Base-by-base conservation (phyloP, 2,329 filamentous ascomycete species). In the Diaporthe capsici region DNA sequence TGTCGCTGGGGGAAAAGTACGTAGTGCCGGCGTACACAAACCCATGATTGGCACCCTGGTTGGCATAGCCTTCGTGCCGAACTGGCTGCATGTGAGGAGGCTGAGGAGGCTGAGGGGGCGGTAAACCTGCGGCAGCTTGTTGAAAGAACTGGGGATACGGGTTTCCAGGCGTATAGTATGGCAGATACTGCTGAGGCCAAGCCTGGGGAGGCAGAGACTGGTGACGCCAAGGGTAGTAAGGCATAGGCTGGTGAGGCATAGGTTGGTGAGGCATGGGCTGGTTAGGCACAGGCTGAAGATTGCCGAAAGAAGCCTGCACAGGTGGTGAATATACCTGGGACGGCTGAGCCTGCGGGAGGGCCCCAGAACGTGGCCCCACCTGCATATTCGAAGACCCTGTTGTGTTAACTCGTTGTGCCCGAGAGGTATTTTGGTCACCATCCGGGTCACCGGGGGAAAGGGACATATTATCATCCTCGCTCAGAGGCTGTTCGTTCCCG, bases 381-480 rank as follows among this genome's bases (percentile, higher is more conserved):
- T 10, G 42, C 28, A 8, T 20, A 17, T n/a, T 10, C 9, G 44
- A 25, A 13, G 67, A 31, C 37, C 9, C 17, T 22, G 37, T 34
- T n/a, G 31, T 44, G 15, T 42, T n/a, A 7, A 25, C 28, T 25
- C 31, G 53, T 12, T 20, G 68, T 37, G 13, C 9, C 6, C 20
- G 10, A 37, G 53, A 20, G 10, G 31, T 13, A 7, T 34, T 34
- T 5, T 49, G 53, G 22, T 2, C 13, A 49, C n/a, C 28, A 17
- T 22, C 39, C 2, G 20, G 9, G 25, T 17, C 15, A 53, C 13
- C 34, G 17, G 28, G n/a, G 12, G 31, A 13, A 39, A 37, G 13
- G 8, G 34, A 47, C 25, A 31, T n/a, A 10, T n/a, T 17, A 34
- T 55, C 71, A 7, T 53, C 71, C 37, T 72, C 71, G 44, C 71